A percentile compares a stretch with the other conserved stretches of the same genome.
These are phyloP conservation scores for Hericium erinaceus DNA, from an alignment of 768 basidiomycete species.

Conservation along the genomic window DNA sequence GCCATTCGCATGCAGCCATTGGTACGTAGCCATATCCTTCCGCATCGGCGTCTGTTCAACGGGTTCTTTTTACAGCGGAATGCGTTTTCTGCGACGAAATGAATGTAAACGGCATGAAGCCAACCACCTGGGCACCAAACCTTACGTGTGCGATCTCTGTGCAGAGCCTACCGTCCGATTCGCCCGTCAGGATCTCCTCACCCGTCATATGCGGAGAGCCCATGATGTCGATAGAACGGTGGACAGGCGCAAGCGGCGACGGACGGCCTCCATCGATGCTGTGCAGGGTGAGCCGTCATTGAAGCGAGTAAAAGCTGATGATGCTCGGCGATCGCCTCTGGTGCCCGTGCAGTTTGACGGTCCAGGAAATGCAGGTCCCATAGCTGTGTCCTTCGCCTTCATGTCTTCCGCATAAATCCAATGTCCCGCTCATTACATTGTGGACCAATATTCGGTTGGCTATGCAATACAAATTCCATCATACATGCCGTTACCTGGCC, in stretches of 20 bases:
- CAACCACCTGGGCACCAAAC: conserved; percentile 49
- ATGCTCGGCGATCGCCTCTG: no score
- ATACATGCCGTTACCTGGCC: no score
- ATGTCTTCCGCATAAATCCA: no score
- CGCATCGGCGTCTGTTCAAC: not conserved
- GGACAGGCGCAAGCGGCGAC: conserved; percentile 26
- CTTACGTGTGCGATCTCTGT: conserved; percentile 51
- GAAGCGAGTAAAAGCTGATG: no score
- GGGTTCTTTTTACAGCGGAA: conserved; percentile 31
- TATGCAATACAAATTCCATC: no score
- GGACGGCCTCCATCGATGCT: conserved; percentile 12
- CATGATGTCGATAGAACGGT: conserved; percentile 28
- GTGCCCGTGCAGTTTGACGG: no score
- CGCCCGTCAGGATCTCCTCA: conserved; percentile 59
- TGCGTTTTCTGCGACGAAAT: conserved; percentile 64
- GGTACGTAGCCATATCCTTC: conserved; percentile 34
- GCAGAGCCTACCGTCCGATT: conserved; percentile 36
- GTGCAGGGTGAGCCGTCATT: not conserved
- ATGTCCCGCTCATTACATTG: no score
- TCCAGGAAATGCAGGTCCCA: no score
- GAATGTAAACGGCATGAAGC: conserved; percentile 71
- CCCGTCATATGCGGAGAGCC: conserved; percentile 51
- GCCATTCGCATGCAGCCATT: conserved; percentile 53
- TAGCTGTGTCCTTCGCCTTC: no score
- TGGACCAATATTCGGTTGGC: no score